Percentiles rank a stretch among this genome's conserved stretches.
phyloP scores from a whole-genome alignment of 768 basidiomycete species.

The Naganishia vaughanmartiniae region DNA sequence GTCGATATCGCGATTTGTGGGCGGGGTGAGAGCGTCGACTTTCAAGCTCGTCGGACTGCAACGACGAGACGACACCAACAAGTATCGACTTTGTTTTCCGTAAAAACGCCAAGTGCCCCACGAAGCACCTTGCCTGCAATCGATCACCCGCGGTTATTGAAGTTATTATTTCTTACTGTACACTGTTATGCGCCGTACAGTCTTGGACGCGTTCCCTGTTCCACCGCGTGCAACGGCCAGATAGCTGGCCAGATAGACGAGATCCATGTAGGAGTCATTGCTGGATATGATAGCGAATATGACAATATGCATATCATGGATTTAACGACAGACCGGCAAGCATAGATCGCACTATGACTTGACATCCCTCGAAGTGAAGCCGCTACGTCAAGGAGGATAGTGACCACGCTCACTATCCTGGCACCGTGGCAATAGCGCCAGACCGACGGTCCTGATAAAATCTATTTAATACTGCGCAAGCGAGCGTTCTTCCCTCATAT shows the following conservation, averaged over 20 bases:
- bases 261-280: not conserved
- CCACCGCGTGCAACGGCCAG: not conserved
- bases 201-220: not conserved
- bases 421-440: no score
- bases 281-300: no score
- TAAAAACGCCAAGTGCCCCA: not conserved
- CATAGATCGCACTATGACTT: no score
- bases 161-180: not conserved
- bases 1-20: no score
- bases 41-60: no score
- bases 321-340: no score
- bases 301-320: no score
- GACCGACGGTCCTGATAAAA: not conserved
- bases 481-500: not conserved
- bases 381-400: no score
- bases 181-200: not conserved
- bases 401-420: no score
- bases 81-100: not conserved
- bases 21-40: no score
- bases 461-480: conserved; percentile 10
- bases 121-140: not conserved
- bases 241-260: not conserved
- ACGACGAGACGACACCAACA: not conserved
- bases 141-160: not conserved
- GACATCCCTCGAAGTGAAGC: no score